Evolutionary conservation across 148 eudicot species (phyloP).

Genomic region (Rhododendron ferrugineum): DNA sequence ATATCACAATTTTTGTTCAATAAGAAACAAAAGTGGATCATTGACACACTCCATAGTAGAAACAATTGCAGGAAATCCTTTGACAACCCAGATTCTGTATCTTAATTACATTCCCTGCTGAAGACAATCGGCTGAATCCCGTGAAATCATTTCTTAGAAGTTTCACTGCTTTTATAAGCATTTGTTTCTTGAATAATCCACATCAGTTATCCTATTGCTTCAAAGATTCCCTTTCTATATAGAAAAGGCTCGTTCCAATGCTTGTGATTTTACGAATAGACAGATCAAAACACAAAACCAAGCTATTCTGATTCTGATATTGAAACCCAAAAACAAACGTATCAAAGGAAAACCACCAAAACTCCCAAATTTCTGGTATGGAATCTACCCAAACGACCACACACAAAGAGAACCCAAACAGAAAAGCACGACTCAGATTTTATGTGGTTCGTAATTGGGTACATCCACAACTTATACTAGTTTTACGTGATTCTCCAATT

Average conservation of each 20-base stretch:
- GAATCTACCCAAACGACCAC: not conserved
- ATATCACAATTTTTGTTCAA: not conserved
- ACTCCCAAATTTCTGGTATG: not conserved
- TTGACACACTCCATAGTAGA: not conserved
- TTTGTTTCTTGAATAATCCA: not conserved
- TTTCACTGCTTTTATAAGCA: not conserved
- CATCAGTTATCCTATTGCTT: not conserved
- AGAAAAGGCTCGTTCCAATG: not conserved
- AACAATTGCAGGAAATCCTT: not conserved
- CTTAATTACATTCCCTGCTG: not conserved
- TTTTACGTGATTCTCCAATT: not conserved
- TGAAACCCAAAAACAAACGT: not conserved
- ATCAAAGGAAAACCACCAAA: not conserved
- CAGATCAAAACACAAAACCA: not conserved
- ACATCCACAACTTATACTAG: not conserved
- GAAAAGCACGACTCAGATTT: not conserved
- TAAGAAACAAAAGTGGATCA: not conserved
- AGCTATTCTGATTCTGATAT: not conserved
- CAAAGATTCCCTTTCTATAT: not conserved
- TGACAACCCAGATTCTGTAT: not conserved
- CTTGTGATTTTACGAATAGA: not conserved
- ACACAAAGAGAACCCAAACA: not conserved
- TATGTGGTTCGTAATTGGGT: not conserved
- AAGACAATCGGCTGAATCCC: not conserved
- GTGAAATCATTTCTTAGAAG: not conserved